These are phyloP conservation scores for Cardamine chenopodiifolia DNA, from an alignment of 345 rosid genomes.

Conservation along the genomic window DNA sequence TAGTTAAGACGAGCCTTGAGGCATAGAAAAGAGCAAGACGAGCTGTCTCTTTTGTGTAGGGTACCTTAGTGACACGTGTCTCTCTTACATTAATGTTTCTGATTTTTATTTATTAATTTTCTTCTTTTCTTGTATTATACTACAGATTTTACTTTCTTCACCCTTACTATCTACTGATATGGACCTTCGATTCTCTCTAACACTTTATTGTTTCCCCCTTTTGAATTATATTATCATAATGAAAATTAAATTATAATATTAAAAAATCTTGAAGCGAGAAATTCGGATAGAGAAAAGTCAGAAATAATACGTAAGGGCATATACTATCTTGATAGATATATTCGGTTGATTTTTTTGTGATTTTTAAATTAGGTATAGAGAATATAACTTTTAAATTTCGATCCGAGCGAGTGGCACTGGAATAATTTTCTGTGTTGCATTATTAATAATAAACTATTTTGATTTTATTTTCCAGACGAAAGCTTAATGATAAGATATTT, in stretches of 20 bases:
- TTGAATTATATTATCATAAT: not conserved
- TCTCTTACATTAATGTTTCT: not conserved
- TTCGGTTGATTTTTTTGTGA: constrained; percentile 22
- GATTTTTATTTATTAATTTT: not conserved
- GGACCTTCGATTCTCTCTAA: constrained; percentile 35
- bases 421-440: constrained; percentile 21
- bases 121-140: not conserved
- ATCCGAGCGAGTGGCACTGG: constrained; percentile 41
- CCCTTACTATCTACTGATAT: constrained; percentile 10
- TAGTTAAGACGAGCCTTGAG: constrained; percentile 25
- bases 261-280: not conserved
- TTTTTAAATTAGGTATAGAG: constrained; percentile 34
- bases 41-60: constrained; percentile 13
- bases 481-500: not conserved
- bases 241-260: not conserved
- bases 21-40: constrained; percentile 4
- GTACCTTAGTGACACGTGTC: constrained; percentile 38
- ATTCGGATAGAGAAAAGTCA: constrained; percentile 40
- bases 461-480: not conserved
- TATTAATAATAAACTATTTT: constrained; percentile 12
- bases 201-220: constrained; percentile 3
- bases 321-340: constrained; percentile 35
- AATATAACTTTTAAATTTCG: constrained; percentile 42
- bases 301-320: constrained; percentile 32
- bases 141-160: constrained; percentile 15